Evolutionary conservation across 2,329 filamentous ascomycete species (phyloP).

Genomic region (Chaetomium strumarium): DNA sequence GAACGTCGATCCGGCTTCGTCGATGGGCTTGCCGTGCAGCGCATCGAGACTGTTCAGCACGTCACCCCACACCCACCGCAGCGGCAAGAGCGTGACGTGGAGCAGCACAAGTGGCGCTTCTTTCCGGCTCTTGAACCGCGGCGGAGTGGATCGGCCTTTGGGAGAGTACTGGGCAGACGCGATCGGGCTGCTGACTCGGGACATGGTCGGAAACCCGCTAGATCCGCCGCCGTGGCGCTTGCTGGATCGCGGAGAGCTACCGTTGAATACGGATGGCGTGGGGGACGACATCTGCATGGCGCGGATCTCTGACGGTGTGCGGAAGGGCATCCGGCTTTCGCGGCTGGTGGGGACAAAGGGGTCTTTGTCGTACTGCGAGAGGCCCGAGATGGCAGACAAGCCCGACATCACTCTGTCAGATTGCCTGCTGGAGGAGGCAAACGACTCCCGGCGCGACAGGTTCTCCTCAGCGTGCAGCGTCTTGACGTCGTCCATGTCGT

Average conservation of each 20-base stretch:
- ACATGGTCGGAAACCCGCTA: slow-evolving; percentile 41
- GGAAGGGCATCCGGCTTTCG: slow-evolving; percentile 58
- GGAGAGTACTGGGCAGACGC: slow-evolving; percentile 48
- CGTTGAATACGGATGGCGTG: slow-evolving; percentile 45
- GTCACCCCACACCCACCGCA: slow-evolving; percentile 59
- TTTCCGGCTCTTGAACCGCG: slow-evolving; percentile 50
- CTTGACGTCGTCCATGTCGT: slow-evolving; percentile 10
- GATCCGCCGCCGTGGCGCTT: slow-evolving; percentile 33
- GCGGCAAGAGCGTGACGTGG: slow-evolving; percentile 69
- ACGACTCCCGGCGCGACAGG: slow-evolving; percentile 24
- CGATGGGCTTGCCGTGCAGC: slow-evolving; percentile 24
- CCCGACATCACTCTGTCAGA: slow-evolving; percentile 43
- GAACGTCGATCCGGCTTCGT: slow-evolving; percentile 20
- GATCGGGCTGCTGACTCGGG: slow-evolving; percentile 51
- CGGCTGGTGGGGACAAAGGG: slow-evolving; percentile 50
- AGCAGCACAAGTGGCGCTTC: slow-evolving; percentile 66
- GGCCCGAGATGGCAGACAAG: slow-evolving; percentile 45
- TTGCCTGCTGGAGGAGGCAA: slow-evolving; percentile 21
- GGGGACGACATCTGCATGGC: slow-evolving; percentile 69
- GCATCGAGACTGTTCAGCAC: slow-evolving; percentile 41
- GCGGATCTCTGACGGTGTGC: slow-evolving; percentile 62
- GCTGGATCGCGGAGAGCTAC: slow-evolving; percentile 49
- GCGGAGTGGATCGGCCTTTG: slow-evolving; percentile 48
- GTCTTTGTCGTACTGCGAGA: slow-evolving; percentile 48
- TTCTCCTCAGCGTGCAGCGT: slow-evolving; percentile 27